phyloP scores from a whole-genome alignment of 768 basidiomycete genomes.

The Lentinula raphanica region DNA sequence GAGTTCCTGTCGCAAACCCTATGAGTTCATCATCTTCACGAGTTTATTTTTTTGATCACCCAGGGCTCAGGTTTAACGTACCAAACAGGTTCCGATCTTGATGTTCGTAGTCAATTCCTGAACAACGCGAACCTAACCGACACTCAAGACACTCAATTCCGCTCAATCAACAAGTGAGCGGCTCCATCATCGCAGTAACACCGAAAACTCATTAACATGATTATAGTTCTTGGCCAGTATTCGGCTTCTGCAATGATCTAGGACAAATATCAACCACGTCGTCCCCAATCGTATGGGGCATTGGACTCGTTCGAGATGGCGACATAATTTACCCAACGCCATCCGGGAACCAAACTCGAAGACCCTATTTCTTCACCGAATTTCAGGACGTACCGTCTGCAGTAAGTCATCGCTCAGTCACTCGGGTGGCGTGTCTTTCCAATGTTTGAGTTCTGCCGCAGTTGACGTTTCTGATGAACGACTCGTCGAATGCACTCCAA shows the following conservation, averaged over 20 bases:
- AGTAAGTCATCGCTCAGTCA: not conserved
- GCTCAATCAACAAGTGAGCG: conserved; percentile 7
- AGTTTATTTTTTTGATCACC: not conserved
- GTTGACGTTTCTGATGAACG: conserved; percentile 7
- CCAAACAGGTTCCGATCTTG: conserved; percentile 7
- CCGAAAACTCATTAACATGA: not conserved
- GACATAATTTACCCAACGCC: conserved; percentile 5
- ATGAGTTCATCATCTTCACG: not conserved
- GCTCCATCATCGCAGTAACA: not conserved
- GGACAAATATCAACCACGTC: conserved; percentile 6
- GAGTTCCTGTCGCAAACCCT: not conserved
- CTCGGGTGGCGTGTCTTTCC: not conserved
- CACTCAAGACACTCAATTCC: conserved; percentile 7
- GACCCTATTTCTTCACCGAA: conserved; percentile 12
- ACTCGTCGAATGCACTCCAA: conserved; percentile 4
- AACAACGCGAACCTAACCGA: conserved; percentile 1
- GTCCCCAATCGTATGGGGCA: conserved; percentile 11
- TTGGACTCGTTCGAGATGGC: conserved; percentile 13
- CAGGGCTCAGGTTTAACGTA: conserved; percentile 2
- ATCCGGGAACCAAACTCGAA: conserved; percentile 6
- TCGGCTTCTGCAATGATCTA: conserved; percentile 10
- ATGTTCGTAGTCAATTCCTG: conserved; percentile 7
- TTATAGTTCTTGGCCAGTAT: conserved; percentile 10
- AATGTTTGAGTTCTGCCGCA: not conserved
- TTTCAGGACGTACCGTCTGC: conserved; percentile 3